A percentile compares a stretch with the other conserved stretches of the same genome.
These are phyloP conservation scores for Mycena haematopus DNA, from an alignment of 768 basidiomycete species.

Conservation along the genomic window DNA sequence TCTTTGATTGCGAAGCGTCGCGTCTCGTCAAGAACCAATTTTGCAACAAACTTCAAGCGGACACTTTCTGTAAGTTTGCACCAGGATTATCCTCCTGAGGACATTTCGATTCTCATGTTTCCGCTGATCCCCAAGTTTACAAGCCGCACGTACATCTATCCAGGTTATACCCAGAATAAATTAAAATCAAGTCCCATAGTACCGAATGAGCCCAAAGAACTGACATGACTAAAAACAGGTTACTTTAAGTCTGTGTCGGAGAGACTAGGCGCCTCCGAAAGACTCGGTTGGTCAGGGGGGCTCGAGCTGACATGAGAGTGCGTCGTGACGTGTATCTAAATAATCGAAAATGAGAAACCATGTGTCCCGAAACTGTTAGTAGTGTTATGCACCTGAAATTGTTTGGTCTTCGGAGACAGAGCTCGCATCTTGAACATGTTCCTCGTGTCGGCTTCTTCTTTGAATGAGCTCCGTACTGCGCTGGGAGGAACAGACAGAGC, in stretches of 20 bases:
- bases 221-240: not conserved
- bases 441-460: not conserved
- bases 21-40: too few species aligned
- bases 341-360: not conserved
- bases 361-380: too few species aligned
- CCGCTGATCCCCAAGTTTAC: too few species aligned
- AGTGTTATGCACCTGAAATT: constrained; percentile 17
- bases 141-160: too few species aligned
- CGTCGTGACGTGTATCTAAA: constrained; percentile 4
- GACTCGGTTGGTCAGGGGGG: not conserved
- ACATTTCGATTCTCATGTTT: too few species aligned
- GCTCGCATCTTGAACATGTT: constrained; percentile 6
- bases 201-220: not conserved
- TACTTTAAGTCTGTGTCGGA: not conserved
- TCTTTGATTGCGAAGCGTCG: too few species aligned
- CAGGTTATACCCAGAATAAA: too few species aligned
- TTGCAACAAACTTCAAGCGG: too few species aligned
- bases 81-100: too few species aligned
- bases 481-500: not conserved
- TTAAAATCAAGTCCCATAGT: not conserved
- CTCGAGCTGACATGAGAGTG: not conserved
- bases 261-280: not conserved
- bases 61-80: too few species aligned
- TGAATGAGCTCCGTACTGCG: not conserved
- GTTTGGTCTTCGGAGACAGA: not conserved